Percentiles rank a stretch among this genome's conserved stretches.
Conservation (phyloP, 2,329 filamentous ascomycete species). For the Leptographium lundbergii region DNA sequence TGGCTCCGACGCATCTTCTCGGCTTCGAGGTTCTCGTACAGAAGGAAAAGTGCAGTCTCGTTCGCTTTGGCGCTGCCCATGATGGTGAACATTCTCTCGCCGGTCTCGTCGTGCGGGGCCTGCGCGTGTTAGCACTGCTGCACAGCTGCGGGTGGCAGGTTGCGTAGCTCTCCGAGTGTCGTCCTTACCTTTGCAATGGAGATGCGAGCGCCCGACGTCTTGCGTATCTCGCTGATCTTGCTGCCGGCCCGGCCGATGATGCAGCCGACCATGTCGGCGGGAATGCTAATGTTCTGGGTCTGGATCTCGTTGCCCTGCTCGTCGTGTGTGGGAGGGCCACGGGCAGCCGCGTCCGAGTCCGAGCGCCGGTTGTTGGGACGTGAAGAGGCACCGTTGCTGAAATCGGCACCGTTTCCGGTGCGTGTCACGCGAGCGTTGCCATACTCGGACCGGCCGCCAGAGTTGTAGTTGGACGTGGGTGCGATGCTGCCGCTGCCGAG, state of each 20-base stretch:
- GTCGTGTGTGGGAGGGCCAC: constrained; percentile 76
- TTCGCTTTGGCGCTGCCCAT: constrained; percentile 91
- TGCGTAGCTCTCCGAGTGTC: constrained; percentile 11
- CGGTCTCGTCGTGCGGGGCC: constrained; percentile 90
- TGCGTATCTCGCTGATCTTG: constrained; percentile 98
- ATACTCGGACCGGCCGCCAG: constrained; percentile 39
- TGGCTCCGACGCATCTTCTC: constrained; percentile 98
- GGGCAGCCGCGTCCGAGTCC: constrained; percentile 66
- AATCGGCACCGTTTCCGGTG: constrained; percentile 94
- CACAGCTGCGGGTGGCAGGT: not conserved
- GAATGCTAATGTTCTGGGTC: constrained; percentile 99
- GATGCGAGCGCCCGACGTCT: constrained; percentile 90
- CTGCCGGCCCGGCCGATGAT: constrained; percentile 91
- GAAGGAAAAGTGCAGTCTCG: constrained; percentile 85
- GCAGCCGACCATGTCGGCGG: constrained; percentile 98
- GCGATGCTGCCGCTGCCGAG: constrained; percentile 32
- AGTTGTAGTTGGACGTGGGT: constrained; percentile 15
- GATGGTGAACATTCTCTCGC: constrained; percentile 99
- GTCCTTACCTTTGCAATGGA: constrained; percentile 73
- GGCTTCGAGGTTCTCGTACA: constrained; percentile 97
- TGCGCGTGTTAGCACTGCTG: constrained; percentile 18
- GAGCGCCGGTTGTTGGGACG: constrained; percentile 66
- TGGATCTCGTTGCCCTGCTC: constrained; percentile 97
- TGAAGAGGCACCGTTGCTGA: constrained; percentile 62
- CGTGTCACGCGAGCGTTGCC: constrained; percentile 68